Percentiles rank a stretch among this genome's conserved stretches.
These are phyloP conservation scores for Fusarium euwallaceae DNA, from an alignment of 2,329 filamentous ascomycete genomes.

Conservation along the genomic window DNA sequence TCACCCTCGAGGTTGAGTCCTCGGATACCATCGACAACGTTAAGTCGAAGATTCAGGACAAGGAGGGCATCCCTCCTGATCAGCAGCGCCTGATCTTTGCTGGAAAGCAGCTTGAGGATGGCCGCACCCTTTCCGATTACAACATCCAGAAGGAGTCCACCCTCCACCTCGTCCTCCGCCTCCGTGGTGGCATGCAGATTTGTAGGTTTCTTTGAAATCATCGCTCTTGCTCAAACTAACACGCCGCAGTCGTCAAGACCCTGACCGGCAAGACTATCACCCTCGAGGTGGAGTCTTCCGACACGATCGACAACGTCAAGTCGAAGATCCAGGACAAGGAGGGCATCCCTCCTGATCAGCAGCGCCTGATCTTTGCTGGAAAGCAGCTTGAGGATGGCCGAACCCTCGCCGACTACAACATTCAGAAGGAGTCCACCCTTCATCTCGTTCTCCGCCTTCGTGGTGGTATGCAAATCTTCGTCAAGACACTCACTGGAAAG, in stretches of 20 bases:
- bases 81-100: conserved; percentile 97
- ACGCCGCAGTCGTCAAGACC: conserved; percentile 74
- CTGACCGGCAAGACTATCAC: conserved; percentile 96
- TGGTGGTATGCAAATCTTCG: conserved; percentile 91
- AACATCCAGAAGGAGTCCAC: conserved; percentile 75
- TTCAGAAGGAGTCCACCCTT: conserved; percentile 91
- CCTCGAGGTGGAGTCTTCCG: conserved; percentile 87
- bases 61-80: conserved; percentile 96
- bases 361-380: conserved; percentile 94
- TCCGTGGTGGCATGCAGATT: conserved; percentile 76
- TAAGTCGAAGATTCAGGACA: conserved; percentile 98
- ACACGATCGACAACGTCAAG: conserved; percentile 98
- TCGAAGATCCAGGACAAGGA: conserved; percentile 98
- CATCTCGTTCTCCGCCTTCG: conserved; percentile 89
- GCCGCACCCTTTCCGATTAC: conserved; percentile 70
- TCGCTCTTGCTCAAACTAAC: conserved; percentile 30
- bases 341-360: conserved; percentile 94
- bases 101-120: conserved; percentile 96
- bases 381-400: conserved; percentile 97
- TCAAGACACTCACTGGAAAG: conserved; percentile 91
- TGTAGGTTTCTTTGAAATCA: conserved; percentile 59
- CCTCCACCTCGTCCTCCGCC: conserved; percentile 80
- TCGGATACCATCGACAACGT: conserved; percentile 97
- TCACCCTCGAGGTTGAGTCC: conserved; percentile 79
- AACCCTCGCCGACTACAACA: conserved; percentile 93